These are phyloP conservation scores for Chaetoceros muelleri DNA, from an alignment of 108 stramenopile genomes.

Conservation along the genomic window DNA sequence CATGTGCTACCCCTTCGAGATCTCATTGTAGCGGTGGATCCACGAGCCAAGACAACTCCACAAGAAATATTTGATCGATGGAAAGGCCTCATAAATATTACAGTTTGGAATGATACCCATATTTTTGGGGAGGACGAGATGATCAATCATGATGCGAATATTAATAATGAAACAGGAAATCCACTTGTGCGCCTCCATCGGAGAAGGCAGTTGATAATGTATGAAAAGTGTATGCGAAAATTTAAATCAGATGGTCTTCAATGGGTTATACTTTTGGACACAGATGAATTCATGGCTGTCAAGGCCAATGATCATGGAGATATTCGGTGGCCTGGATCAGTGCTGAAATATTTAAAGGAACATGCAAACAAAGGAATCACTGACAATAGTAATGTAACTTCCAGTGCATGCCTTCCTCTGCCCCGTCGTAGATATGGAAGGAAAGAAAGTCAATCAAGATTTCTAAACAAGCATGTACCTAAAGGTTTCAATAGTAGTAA, in stretches of 20 bases:
- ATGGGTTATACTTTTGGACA: slow-evolving; percentile 39
- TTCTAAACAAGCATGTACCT: no score
- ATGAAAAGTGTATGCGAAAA: slow-evolving; percentile 11
- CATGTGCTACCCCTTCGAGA: slow-evolving; percentile 49
- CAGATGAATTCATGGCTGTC: slow-evolving; percentile 29
- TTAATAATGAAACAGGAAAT: neutral
- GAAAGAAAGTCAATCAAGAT: no score
- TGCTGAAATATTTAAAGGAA: no score
- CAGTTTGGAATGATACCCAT: slow-evolving; percentile 28
- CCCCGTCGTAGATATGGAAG: no score
- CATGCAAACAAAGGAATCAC: no score
- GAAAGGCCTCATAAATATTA: slow-evolving; percentile 14
- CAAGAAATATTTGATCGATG: slow-evolving; percentile 22
- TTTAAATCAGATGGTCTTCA: slow-evolving; percentile 11
- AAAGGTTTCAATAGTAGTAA: slow-evolving; percentile 18
- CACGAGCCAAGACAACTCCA: slow-evolving; percentile 19
- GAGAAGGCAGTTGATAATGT: slow-evolving; percentile 15
- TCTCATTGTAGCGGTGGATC: slow-evolving; percentile 56
- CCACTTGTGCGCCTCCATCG: slow-evolving; percentile 5
- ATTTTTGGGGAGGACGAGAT: slow-evolving; percentile 11
- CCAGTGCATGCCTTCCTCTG: no score
- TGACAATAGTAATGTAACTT: neutral
- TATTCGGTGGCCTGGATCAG: no score
- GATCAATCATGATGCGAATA: neutral
- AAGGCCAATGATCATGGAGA: no score